These are phyloP conservation scores for Phytophthora podocarpi DNA, from an alignment of 352 stramenopile species.

Conservation along the genomic window DNA sequence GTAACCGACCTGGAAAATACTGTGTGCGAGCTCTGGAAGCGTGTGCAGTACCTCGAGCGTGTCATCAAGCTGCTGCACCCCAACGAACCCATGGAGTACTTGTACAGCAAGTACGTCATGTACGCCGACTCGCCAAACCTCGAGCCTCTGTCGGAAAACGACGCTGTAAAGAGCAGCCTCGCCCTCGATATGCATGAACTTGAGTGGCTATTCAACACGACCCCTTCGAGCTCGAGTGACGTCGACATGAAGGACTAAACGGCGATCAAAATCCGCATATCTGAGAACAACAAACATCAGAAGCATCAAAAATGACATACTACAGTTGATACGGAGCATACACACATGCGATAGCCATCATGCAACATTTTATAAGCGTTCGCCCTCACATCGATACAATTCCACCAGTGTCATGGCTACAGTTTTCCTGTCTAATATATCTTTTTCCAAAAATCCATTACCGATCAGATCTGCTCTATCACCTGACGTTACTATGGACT, in stretches of 20 bases:
- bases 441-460: slow-evolving; percentile 23
- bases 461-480: slow-evolving; percentile 25
- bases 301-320: neutral
- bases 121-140: slow-evolving; percentile 45
- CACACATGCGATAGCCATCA: slow-evolving; percentile 1
- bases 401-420: slow-evolving; percentile 24
- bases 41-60: slow-evolving; percentile 64
- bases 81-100: slow-evolving; percentile 37
- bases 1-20: slow-evolving; percentile 54
- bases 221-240: slow-evolving; percentile 20
- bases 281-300: no score
- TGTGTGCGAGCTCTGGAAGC: slow-evolving; percentile 57
- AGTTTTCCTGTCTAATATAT: slow-evolving; percentile 16
- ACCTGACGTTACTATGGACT: slow-evolving; percentile 1
- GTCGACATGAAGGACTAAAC: slow-evolving; percentile 31
- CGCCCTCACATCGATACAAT: neutral
- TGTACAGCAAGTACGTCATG: slow-evolving; percentile 56
- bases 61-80: slow-evolving; percentile 46
- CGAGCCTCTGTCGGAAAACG: slow-evolving; percentile 22
- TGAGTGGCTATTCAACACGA: slow-evolving; percentile 42
- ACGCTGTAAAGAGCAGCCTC: slow-evolving; percentile 11
- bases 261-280: neutral
- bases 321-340: neutral
- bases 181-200: slow-evolving; percentile 36
- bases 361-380: slow-evolving; percentile 7